Percentiles rank a stretch among this genome's conserved stretches.
phyloP scores from a whole-genome alignment of 192 early-diverging fungal genomes.

The Phycomyces nitens region DNA sequence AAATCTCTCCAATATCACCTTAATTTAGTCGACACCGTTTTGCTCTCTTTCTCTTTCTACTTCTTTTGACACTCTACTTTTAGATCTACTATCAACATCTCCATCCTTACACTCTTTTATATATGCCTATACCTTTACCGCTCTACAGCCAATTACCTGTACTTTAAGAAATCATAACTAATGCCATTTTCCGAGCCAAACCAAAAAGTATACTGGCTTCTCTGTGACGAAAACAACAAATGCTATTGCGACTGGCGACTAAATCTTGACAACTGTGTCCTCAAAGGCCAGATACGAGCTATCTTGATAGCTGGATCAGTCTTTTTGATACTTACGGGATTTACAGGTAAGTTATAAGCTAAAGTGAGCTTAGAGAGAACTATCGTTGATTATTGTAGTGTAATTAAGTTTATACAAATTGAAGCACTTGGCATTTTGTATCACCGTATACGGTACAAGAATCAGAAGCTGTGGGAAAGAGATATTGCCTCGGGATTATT shows the following conservation, averaged over 20 bases:
- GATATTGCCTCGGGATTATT: conserved; percentile 4
- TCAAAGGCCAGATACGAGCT: background rate
- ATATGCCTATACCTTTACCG: too few relatives aligned
- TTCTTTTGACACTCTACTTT: too few relatives aligned
- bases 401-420: background rate
- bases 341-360: conserved; percentile 17
- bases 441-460: conserved; percentile 11
- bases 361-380: too few relatives aligned
- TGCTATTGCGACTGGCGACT: conserved; percentile 38
- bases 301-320: conserved; percentile 18
- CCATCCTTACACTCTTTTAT: too few relatives aligned
- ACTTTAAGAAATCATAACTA: too few relatives aligned
- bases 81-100: too few relatives aligned
- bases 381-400: background rate
- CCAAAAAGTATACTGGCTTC: conserved; percentile 12
- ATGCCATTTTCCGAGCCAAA: too few relatives aligned
- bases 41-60: too few relatives aligned
- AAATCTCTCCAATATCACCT: too few relatives aligned
- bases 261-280: conserved; percentile 7
- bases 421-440: conserved; percentile 7
- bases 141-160: too few relatives aligned
- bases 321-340: conserved; percentile 1
- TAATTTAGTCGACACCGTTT: too few relatives aligned
- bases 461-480: conserved; percentile 10
- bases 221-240: conserved; percentile 9